Conservation (phyloP, 208 protist genomes). For the Acanthamoeba divionensis region DNA sequence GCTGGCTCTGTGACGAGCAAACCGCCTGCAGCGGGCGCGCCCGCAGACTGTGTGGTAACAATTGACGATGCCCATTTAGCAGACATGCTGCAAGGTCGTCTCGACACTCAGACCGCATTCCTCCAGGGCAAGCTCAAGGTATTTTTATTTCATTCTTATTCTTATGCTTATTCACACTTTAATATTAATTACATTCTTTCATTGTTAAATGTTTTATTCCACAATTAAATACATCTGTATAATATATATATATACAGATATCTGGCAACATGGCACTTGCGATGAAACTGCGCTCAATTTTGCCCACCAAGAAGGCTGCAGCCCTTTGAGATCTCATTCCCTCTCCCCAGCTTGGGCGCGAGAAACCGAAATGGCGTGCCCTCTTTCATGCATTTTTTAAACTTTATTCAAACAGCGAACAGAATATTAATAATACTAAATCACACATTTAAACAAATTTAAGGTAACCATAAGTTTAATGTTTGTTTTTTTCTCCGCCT, state of each 20-base stretch:
- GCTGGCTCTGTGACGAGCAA: not conserved
- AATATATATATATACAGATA: not conserved
- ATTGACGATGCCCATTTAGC: constrained; percentile 61
- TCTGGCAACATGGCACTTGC: constrained; percentile 22
- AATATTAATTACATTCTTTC: not conserved
- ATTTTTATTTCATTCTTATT: not conserved
- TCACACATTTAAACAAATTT: too few species aligned
- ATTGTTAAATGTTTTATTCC: not conserved
- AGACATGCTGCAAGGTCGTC: constrained; percentile 56
- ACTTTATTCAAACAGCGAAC: too few species aligned
- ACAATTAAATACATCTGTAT: not conserved
- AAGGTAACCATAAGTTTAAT: too few species aligned
- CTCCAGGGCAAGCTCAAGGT: constrained; percentile 65
- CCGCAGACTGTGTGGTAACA: constrained; percentile 64
- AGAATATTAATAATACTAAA: too few species aligned
- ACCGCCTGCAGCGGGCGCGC: too few species aligned
- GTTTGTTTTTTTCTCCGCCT: too few species aligned
- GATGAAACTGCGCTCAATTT: constrained; percentile 32
- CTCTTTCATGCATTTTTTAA: too few species aligned
- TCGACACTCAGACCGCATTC: constrained; percentile 61
- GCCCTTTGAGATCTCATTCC: not conserved
- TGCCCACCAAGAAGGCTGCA: constrained; percentile 12
- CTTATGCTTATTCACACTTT: not conserved
- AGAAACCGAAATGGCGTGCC: too few species aligned
- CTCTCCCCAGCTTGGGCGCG: too few species aligned